phyloP scores from a whole-genome alignment of 495 filamentous ascomycete genomes.

The Neurospora terricola region DNA sequence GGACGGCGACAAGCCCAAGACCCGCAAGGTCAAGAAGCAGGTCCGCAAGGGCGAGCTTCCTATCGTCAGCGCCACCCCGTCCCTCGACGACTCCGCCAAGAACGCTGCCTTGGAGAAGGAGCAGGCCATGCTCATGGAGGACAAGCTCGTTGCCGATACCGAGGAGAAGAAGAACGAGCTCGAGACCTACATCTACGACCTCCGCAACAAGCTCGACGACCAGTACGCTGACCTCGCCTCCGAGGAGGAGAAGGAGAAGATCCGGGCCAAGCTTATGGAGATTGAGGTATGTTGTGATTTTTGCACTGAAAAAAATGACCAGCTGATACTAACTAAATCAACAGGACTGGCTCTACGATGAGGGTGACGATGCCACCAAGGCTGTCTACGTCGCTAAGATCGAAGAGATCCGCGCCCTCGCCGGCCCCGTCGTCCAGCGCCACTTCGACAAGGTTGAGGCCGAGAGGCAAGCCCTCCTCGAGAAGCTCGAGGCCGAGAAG shows the following conservation, averaged over 20 bases:
- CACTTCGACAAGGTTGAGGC: constrained; percentile 91
- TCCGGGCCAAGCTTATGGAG: constrained; percentile 66
- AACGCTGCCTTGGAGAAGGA: constrained; percentile 66
- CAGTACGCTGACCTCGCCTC: constrained; percentile 78
- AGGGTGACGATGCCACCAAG: constrained; percentile 92
- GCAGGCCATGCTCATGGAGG: constrained; percentile 86
- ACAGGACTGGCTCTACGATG: constrained; percentile 97
- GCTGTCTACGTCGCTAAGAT: constrained; percentile 87
- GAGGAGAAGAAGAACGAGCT: constrained; percentile 99
- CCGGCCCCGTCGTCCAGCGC: constrained; percentile 86
- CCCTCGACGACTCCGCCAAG: constrained; percentile 61
- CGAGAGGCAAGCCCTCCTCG: constrained; percentile 68
- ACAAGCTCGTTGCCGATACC: constrained; percentile 96
- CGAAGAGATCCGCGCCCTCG: constrained; percentile 85
- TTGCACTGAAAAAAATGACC: not conserved
- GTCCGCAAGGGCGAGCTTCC: constrained; percentile 95
- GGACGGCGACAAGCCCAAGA: constrained; percentile 78
- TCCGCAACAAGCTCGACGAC: constrained; percentile 87
- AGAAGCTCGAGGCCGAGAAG: constrained; percentile 70
- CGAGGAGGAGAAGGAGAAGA: constrained; percentile 85
- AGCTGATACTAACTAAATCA: constrained; percentile 3
- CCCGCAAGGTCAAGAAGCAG: constrained; percentile 98
- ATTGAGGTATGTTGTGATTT: constrained; percentile 59
- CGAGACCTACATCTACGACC: constrained; percentile 92
- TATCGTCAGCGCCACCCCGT: constrained; percentile 70